Evolutionary conservation across 371 early-diverging fungal genomes (phyloP).

Genomic region (Apophysomyces variabilis): DNA sequence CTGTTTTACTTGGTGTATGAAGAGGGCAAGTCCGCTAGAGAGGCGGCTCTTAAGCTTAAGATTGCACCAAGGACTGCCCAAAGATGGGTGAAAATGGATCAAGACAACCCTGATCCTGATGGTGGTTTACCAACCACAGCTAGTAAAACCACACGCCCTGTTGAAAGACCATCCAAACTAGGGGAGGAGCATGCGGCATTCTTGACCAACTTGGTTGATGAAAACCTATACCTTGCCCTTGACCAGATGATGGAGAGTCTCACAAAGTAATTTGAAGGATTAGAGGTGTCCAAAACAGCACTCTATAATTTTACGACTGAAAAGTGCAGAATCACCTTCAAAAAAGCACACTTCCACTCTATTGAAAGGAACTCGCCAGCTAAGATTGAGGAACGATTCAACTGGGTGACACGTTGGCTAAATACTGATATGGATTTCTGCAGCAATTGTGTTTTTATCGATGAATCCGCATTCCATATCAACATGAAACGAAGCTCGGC

Average conservation of each 20-base stretch:
- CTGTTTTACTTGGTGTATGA: too few species aligned
- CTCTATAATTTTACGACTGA: constrained; percentile 1
- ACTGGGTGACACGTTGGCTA: constrained; percentile 16
- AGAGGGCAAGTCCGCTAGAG: too few species aligned
- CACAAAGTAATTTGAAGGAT: constrained; percentile 3
- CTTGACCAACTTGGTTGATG: constrained; percentile 7
- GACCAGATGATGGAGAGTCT: constrained; percentile 13
- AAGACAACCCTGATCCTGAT: too few species aligned
- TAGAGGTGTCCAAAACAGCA: not conserved
- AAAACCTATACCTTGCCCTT: constrained; percentile 8
- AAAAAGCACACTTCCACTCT: constrained; percentile 12
- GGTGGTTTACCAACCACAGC: too few species aligned
- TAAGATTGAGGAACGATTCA: constrained; percentile 14
- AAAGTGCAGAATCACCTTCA: constrained; percentile 11
- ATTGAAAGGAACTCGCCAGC: constrained; percentile 16
- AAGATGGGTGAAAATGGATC: too few species aligned
- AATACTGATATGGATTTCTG: constrained; percentile 15
- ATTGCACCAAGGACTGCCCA: too few species aligned
- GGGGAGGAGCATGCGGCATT: not conserved
- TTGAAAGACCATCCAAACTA: too few species aligned
- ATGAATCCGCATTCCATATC: constrained; percentile 21
- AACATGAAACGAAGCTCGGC: constrained; percentile 16
- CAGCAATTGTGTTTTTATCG: constrained; percentile 21
- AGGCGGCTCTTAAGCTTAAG: too few species aligned
- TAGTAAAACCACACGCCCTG: too few species aligned